Evolutionary conservation across 441 rosid genomes (phyloP), one percentile per base, ranked within the genome.

Genomic region (Sinapis alba): DNA sequence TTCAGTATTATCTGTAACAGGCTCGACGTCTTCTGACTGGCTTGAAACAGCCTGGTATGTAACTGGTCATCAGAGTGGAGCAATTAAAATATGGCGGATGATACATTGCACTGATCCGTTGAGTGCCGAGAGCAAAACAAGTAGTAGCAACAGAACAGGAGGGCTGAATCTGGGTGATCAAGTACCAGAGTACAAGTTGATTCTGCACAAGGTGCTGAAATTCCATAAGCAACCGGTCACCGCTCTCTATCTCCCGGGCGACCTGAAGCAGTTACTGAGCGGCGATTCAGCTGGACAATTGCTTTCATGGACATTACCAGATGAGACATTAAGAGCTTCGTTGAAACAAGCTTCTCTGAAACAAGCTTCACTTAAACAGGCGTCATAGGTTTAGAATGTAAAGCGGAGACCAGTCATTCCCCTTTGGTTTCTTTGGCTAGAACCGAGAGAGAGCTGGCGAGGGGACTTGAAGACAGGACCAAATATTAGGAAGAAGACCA

Each of bases 1-100:
- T 86, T 92, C 86, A 53, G 91, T 97, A 73, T 84, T 93, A 65
- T 97, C 97, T 0, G 91, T 94, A 70, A 90, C 97, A 12, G 93
- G 97, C 36, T 81, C 97, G 65, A 88, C 91, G 23, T 89, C 76
- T 80, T 94, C 99, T 0, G 99, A 97, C 83, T 97, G 99, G 99
- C 83, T 81, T 78, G 99, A 92, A 80, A 91, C 93, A 45, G 84
- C 83, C 77, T 97, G 99, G 98, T 94, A 90, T 59, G 97, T 86
- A 74, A 94, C 99, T 10, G 99, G 99, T 68, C 99, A 94, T 82
- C 99, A 94, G 83, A 97, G 98, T 81, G 99, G 99, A 30, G 94
- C 99, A 1, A 83, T 97, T 62, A 97, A 94, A 86, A 87, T 97
- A 68, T 97, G 99, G 99, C 88, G 90, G 70, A 91, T 97, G 99